Evolutionary conservation across 768 basidiomycete genomes (phyloP).

Genomic region (Astraeus odoratus): DNA sequence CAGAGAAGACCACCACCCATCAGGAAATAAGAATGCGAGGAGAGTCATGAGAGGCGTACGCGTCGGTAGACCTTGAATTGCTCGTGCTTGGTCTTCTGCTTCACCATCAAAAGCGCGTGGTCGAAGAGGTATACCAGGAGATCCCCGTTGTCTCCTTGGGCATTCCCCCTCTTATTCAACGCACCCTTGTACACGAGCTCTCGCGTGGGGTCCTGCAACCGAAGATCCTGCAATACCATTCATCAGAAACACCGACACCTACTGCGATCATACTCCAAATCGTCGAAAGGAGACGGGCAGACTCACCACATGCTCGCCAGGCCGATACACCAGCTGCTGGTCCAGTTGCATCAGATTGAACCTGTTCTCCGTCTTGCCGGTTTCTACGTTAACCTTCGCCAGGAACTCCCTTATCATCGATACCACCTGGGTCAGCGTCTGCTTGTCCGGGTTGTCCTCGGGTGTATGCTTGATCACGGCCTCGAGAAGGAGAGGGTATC

Average conservation of each 20-base stretch:
- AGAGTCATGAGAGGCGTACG: slow-evolving; percentile 41
- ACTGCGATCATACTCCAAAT: not conserved
- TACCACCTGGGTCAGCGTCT: slow-evolving; percentile 68
- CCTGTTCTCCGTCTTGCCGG: slow-evolving; percentile 91
- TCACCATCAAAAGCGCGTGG: slow-evolving; percentile 92
- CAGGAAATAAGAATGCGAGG: not conserved
- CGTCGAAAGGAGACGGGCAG: slow-evolving; percentile 10
- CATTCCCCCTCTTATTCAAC: slow-evolving; percentile 75
- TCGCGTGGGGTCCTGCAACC: slow-evolving; percentile 79
- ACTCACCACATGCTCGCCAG: slow-evolving; percentile 83
- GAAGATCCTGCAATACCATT: slow-evolving; percentile 55
- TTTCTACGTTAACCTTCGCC: slow-evolving; percentile 83
- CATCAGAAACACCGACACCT: not conserved
- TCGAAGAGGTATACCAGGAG: slow-evolving; percentile 94
- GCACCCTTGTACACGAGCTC: slow-evolving; percentile 89
- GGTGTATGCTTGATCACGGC: slow-evolving; percentile 90
- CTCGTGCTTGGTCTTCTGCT: slow-evolving; percentile 88
- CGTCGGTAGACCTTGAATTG: slow-evolving; percentile 90
- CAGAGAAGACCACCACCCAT: slow-evolving; percentile 3
- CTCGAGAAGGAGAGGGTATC: slow-evolving; percentile 89
- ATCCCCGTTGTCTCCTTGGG: slow-evolving; percentile 75
- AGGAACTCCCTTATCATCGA: slow-evolving; percentile 76
- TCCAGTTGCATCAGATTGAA: slow-evolving; percentile 94
- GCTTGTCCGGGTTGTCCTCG: slow-evolving; percentile 84
- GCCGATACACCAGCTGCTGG: slow-evolving; percentile 83